phyloP scores from a whole-genome alignment of 371 early-diverging fungal species.

The Blyttiomyces sp. region DNA sequence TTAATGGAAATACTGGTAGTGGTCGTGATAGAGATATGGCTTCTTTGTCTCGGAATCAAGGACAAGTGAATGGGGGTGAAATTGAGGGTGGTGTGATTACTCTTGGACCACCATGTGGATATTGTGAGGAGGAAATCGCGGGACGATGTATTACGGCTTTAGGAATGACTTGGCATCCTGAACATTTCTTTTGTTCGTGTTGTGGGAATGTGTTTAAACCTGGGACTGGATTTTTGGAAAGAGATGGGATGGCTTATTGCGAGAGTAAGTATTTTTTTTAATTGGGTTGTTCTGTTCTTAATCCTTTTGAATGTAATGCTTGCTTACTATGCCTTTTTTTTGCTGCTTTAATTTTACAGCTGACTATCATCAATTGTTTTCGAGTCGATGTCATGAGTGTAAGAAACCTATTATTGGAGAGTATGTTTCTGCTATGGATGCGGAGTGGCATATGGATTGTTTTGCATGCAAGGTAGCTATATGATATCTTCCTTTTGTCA shows the following conservation, averaged over 20 bases:
- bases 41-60: no score
- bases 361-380: slow-evolving; percentile 66
- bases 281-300: no score
- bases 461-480: slow-evolving; percentile 67
- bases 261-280: no score
- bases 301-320: neutral
- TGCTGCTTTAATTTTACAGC: slow-evolving; percentile 15
- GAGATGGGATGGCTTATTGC: slow-evolving; percentile 72
- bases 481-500: neutral
- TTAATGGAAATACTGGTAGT: no score
- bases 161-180: slow-evolving; percentile 67
- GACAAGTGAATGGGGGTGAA: no score
- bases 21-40: no score
- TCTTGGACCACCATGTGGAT: slow-evolving; percentile 9
- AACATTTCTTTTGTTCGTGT: slow-evolving; percentile 68
- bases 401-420: slow-evolving; percentile 60
- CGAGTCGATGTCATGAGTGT: slow-evolving; percentile 61
- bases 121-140: slow-evolving; percentile 15
- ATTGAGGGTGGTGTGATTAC: no score
- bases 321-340: neutral
- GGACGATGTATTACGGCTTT: slow-evolving; percentile 55
- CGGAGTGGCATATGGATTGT: slow-evolving; percentile 72
- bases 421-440: slow-evolving; percentile 61
- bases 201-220: slow-evolving; percentile 63
- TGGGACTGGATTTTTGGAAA: slow-evolving; percentile 65